Base-by-base conservation (phyloP, 2,329 filamentous ascomycete species). In the Trichoderma oligosporum region DNA sequence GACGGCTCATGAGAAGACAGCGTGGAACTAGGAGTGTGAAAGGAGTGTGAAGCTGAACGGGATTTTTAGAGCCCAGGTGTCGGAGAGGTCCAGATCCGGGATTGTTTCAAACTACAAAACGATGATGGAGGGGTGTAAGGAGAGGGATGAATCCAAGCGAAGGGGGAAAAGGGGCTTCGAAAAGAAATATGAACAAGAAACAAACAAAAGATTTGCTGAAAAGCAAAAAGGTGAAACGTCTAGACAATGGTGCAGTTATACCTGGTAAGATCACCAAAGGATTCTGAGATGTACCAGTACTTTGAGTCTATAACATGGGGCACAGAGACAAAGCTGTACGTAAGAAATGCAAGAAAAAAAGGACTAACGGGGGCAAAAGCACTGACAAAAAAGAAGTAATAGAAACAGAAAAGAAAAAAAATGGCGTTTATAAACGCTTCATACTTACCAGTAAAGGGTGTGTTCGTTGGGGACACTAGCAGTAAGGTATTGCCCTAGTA, bases 1-100 rank as follows among this genome's bases (percentile, higher is more conserved):
- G 61, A 39, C 47, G 62, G 53, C 59, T 51, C 64, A 66, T 64
- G 52, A 57, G 60, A 57, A 27, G 53, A 55, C 57, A 61, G 38
- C 57, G 58, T 41, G 41, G 56, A 49, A 56, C 55, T 42, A 60
- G 54, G 56, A 38, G 54, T 53, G 25, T 35, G 53, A 56, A 47
- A 52, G 48, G 48, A 38, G 52, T 27, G 53, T 46, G 31, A 46
- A 49, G 56, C 51, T 41, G 39, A 41, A 25, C 45, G 44, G 33
- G 42, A 36, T 16, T 29, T 16, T n/a, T n/a, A n/a, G 33, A 31
- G 39, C 7, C 18, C 14, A 22, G 38, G 47, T 44, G 36, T 36
- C 29, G 57, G 48, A 45, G 57, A 45, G 48, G 31, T 18, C 39
- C 51, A 55, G 44, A 44, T 33, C 55, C 49, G 56, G 56, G 31